Base-by-base conservation (phyloP, 139 green algal species). In the Coccomyxa sp. region DNA sequence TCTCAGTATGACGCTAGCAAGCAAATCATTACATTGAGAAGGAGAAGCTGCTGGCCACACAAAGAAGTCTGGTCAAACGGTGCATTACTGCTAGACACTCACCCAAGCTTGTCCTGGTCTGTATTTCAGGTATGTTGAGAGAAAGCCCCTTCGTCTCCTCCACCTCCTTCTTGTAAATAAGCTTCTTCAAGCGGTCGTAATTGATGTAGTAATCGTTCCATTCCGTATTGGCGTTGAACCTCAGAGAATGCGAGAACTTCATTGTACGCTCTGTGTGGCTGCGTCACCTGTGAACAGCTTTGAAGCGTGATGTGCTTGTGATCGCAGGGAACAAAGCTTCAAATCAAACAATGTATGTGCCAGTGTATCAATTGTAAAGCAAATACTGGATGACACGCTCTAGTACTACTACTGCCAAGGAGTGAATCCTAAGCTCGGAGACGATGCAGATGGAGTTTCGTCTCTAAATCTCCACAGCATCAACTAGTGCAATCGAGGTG, bases 191-290 rank as follows among this genome's bases (percentile, higher is more conserved):
- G 14, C 85, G 38, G 0, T 80, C 66, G 79, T 95, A 95, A 28
- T 92, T 84, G 38, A 95, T 88, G 82, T 94, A 94, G 77, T 88
- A 82, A 28, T 93, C 86, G 13, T 82, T 81, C 91, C 91, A 95
- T 27, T 93, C 92, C 1, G 92, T 87, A 0, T 91, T 86, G 1
- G 68, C 84, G 58, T 95, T 95, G 83, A 92, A 93, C 77, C 92
- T 94, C 45, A 95, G 84, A 15, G 88, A 81, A 58, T 93, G 90
- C 15, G 83, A 67, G 77, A 88, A 90, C 82, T 88, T 90, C 82
- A 88, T 88, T 25, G 63, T 1, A 71, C 38, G 38, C 38, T 51
- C 38, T 51, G 38, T 51, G 38, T 51, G 38, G 38, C 38, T 3
- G 38, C 38, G 38, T 51, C 38, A 51, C 38, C 38, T 51, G 38